These are phyloP conservation scores for Cyclotella distinguenda DNA, from an alignment of 108 stramenopile genomes.

Conservation along the genomic window DNA sequence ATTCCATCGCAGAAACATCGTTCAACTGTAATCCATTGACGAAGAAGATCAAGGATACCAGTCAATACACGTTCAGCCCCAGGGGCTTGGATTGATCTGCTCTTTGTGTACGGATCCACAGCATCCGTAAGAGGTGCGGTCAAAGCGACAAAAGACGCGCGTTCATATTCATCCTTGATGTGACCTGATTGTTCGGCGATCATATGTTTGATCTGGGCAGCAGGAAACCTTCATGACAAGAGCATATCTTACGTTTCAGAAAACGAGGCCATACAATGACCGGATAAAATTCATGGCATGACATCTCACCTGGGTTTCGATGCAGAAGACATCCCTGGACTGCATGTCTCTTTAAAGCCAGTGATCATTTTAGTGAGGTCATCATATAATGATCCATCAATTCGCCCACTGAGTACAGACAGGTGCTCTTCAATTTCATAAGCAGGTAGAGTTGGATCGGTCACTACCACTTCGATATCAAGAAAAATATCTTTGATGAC, in stretches of 20 bases:
- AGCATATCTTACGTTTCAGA: not conserved
- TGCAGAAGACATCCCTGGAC: slow-evolving; percentile 20
- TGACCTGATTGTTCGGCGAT: slow-evolving; percentile 47
- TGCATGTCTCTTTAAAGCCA: slow-evolving; percentile 48
- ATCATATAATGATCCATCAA: slow-evolving; percentile 69
- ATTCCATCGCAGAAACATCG: slow-evolving; percentile 84
- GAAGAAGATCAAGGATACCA: slow-evolving; percentile 69
- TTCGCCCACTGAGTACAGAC: slow-evolving; percentile 89
- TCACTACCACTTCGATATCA: slow-evolving; percentile 69
- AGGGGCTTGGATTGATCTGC: slow-evolving; percentile 58
- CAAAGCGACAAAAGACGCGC: slow-evolving; percentile 63
- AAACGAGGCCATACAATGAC: not conserved
- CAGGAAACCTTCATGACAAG: slow-evolving; percentile 67
- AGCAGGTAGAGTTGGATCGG: slow-evolving; percentile 79
- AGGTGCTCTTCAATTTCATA: slow-evolving; percentile 93
- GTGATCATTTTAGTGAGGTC: slow-evolving; percentile 59
- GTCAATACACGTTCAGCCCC: slow-evolving; percentile 79
- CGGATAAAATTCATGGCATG: not conserved
- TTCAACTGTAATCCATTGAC: slow-evolving; percentile 83
- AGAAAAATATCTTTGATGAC: slow-evolving; percentile 58
- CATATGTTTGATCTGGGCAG: slow-evolving; percentile 57
- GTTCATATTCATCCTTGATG: slow-evolving; percentile 62
- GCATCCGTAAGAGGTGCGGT: slow-evolving; percentile 67
- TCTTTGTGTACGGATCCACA: slow-evolving; percentile 71
- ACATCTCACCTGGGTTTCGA: slow-evolving; percentile 39